phyloP scores from a whole-genome alignment of 768 basidiomycete species.

The Boletus fagicola region DNA sequence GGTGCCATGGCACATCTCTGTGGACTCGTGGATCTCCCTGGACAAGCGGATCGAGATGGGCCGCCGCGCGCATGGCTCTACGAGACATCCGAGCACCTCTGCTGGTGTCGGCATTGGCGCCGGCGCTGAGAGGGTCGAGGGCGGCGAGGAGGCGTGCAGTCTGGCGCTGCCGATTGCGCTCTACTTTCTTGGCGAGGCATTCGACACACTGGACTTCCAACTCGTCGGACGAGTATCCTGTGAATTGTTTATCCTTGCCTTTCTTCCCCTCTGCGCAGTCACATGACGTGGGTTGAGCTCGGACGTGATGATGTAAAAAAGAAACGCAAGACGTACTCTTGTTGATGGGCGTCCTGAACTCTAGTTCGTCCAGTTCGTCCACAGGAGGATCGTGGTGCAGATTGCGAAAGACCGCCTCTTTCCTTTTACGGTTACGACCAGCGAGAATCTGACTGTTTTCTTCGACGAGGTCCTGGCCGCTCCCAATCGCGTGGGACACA shows the following conservation, averaged over 20 bases:
- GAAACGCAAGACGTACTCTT: constrained; percentile 46
- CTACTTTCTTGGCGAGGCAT: constrained; percentile 83
- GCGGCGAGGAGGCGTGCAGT: constrained; percentile 55
- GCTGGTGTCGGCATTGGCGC: too few relatives aligned
- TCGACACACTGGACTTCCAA: constrained; percentile 72
- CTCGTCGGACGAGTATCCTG: constrained; percentile 45
- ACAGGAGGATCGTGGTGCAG: constrained; percentile 46
- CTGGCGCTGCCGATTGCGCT: constrained; percentile 61
- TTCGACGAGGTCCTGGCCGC: constrained; percentile 64
- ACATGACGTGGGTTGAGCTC: background rate
- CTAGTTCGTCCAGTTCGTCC: constrained; percentile 39
- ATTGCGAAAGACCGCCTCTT: constrained; percentile 35
- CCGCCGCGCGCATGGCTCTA: constrained; percentile 19
- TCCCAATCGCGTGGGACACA: constrained; percentile 2
- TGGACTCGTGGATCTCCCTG: constrained; percentile 48
- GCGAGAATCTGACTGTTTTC: constrained; percentile 51
- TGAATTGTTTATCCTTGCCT: constrained; percentile 11
- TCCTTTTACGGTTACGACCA: constrained; percentile 45
- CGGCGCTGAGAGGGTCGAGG: constrained; percentile 55
- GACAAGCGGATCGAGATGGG: background rate
- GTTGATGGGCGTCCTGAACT: constrained; percentile 18
- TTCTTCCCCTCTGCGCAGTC: constrained; percentile 32
- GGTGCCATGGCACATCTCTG: constrained; percentile 79
- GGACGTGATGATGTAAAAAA: background rate
- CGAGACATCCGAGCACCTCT: constrained; percentile 19